Evolutionary conservation across 2,329 filamentous ascomycete genomes (phyloP).

Genomic region (Aspergillus spinulosporus): DNA sequence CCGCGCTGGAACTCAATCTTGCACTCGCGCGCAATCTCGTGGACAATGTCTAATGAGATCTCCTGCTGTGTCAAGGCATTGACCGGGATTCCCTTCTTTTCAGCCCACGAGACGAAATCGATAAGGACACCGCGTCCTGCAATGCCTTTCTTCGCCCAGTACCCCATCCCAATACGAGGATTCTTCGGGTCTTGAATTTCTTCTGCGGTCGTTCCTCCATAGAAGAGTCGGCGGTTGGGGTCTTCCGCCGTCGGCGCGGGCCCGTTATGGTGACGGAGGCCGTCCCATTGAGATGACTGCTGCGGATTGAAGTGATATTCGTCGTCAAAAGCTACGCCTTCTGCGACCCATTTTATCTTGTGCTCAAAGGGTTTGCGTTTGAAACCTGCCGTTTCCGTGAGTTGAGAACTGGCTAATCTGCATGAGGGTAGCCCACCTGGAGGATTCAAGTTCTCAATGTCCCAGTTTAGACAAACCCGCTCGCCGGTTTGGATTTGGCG

Average conservation of each 20-base stretch:
- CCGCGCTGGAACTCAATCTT: constrained; percentile 38
- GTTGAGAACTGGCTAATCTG: neutral
- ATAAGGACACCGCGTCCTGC: constrained; percentile 44
- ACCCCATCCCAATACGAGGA: constrained; percentile 38
- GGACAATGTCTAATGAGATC: constrained; percentile 38
- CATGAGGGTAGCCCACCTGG: constrained; percentile 27
- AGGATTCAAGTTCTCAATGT: constrained; percentile 56
- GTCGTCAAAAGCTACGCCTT: constrained; percentile 51
- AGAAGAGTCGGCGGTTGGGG: constrained; percentile 33
- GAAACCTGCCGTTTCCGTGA: constrained; percentile 41
- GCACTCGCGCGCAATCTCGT: constrained; percentile 36
- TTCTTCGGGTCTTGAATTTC: constrained; percentile 37
- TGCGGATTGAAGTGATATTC: constrained; percentile 56
- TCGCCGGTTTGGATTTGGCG: constrained; percentile 55
- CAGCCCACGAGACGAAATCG: constrained; percentile 40
- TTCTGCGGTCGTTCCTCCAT: constrained; percentile 38
- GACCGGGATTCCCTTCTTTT: constrained; percentile 33
- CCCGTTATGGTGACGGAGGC: constrained; percentile 53
- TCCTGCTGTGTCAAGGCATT: constrained; percentile 37
- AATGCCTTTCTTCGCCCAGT: constrained; percentile 42
- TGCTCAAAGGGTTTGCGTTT: constrained; percentile 54
- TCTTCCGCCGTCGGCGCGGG: constrained; percentile 39
- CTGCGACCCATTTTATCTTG: constrained; percentile 50
- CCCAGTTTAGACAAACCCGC: constrained; percentile 58
- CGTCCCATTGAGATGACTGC: constrained; percentile 57